A percentile compares a stretch with the other conserved stretches of the same genome.
Evolutionary conservation across 768 basidiomycete genomes (phyloP).

Genomic region (Piloderma croceum): DNA sequence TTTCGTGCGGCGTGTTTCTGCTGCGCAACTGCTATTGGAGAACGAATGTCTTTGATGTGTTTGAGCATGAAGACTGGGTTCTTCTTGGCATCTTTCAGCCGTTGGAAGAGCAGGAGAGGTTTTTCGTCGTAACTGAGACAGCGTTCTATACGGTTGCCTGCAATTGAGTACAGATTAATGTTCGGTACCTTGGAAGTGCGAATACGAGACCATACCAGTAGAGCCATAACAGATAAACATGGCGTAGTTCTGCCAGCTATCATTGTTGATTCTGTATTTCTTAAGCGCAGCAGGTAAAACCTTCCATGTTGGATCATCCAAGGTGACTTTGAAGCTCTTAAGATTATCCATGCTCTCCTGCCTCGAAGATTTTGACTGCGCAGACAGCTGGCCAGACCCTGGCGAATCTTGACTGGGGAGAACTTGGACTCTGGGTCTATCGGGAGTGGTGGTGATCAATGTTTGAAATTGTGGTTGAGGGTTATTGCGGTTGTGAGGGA

Average conservation of each 20-base stretch:
- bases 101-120: constrained; percentile 93
- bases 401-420: constrained; percentile 30
- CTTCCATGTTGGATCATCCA: constrained; percentile 98
- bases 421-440: constrained; percentile 19
- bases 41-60: constrained; percentile 94
- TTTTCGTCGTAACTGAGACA: constrained; percentile 98
- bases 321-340: constrained; percentile 94
- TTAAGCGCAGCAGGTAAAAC: constrained; percentile 96
- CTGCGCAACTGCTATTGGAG: constrained; percentile 93
- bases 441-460: constrained; percentile 14
- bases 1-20: constrained; percentile 91
- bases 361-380: constrained; percentile 38
- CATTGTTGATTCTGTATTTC: constrained; percentile 98
- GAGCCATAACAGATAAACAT: constrained; percentile 99
- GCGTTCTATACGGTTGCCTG: constrained; percentile 79
- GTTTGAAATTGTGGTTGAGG: background rate
- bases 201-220: constrained; percentile 52
- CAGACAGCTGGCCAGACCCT: constrained; percentile 23
- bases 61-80: constrained; percentile 99
- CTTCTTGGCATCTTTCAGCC: constrained; percentile 93
- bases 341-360: constrained; percentile 71
- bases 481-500: constrained; percentile 22
- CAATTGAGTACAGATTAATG: no score
- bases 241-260: constrained; percentile 98
- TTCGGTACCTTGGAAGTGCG: no score